Conservation (phyloP, 1,139 yeast species). For the Debaryomycetaceae sp. region DNA sequence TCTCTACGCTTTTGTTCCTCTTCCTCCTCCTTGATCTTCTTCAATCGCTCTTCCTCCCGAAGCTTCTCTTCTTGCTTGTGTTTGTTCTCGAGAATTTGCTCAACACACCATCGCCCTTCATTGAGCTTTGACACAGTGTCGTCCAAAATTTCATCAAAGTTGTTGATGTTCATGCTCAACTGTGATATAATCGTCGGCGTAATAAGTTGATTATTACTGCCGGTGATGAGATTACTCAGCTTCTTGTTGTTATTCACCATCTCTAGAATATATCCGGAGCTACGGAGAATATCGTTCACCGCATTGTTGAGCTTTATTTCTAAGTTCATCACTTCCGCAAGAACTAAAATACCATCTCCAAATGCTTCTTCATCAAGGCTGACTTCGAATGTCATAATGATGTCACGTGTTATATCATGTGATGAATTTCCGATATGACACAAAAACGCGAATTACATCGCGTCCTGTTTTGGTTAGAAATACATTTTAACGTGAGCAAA, state of each 20-base stretch:
- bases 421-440: background rate
- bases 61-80: constrained; percentile 43
- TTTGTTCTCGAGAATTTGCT: constrained; percentile 41
- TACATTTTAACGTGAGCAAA: constrained; percentile 6
- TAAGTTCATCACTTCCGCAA: constrained; percentile 20
- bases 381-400: background rate
- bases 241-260: constrained; percentile 40
- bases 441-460: constrained; percentile 3
- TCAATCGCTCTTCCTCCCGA: constrained; percentile 37
- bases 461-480: background rate
- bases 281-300: constrained; percentile 39
- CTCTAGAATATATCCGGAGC: constrained; percentile 46
- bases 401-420: background rate
- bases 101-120: constrained; percentile 47
- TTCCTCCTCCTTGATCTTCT: constrained; percentile 21
- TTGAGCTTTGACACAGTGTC: constrained; percentile 43
- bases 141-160: constrained; percentile 43
- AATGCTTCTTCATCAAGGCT: background rate
- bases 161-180: constrained; percentile 31
- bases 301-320: constrained; percentile 40
- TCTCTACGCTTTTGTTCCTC: constrained; percentile 17
- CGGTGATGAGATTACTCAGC: constrained; percentile 42
- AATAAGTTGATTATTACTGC: constrained; percentile 42
- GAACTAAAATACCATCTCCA: background rate
- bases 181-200: constrained; percentile 41